Evolutionary conservation across 805 yeast genomes (phyloP).

Genomic region (Maudiozyma bulderi): DNA sequence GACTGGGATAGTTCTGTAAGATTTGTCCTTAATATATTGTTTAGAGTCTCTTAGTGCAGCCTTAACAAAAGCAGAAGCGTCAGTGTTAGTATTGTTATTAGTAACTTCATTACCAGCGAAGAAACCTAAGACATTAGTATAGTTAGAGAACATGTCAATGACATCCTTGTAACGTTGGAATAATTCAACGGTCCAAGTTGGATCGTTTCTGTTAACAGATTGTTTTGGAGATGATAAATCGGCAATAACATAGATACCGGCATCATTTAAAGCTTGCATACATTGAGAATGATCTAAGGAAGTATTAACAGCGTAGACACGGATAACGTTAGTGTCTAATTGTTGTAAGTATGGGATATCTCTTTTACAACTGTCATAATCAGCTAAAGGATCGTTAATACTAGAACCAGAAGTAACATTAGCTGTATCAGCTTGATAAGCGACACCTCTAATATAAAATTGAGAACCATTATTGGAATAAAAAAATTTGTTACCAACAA

Average conservation of each 20-base stretch:
- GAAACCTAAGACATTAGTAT: conserved; percentile 69
- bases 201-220: conserved; percentile 53
- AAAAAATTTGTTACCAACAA: conserved; percentile 70
- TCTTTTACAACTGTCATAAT: conserved; percentile 50
- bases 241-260: conserved; percentile 74
- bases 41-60: conserved; percentile 77
- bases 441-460: conserved; percentile 68
- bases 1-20: conserved; percentile 63
- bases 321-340: conserved; percentile 56
- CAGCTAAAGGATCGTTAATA: conserved; percentile 65
- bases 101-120: conserved; percentile 84
- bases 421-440: conserved; percentile 64
- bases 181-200: conserved; percentile 55
- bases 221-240: conserved; percentile 61
- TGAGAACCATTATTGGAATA: conserved; percentile 71
- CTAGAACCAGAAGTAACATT: conserved; percentile 36
- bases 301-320: conserved; percentile 70
- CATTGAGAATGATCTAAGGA: conserved; percentile 56
- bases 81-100: conserved; percentile 54
- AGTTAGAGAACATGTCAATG: conserved; percentile 57
- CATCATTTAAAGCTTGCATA: conserved; percentile 56
- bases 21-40: conserved; percentile 48
- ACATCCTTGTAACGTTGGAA: conserved; percentile 60
- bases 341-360: conserved; percentile 62
- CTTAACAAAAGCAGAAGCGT: conserved; percentile 71